Evolutionary conservation across 2,329 filamentous ascomycete species (phyloP).

Genomic region (Talaromyces sp.): DNA sequence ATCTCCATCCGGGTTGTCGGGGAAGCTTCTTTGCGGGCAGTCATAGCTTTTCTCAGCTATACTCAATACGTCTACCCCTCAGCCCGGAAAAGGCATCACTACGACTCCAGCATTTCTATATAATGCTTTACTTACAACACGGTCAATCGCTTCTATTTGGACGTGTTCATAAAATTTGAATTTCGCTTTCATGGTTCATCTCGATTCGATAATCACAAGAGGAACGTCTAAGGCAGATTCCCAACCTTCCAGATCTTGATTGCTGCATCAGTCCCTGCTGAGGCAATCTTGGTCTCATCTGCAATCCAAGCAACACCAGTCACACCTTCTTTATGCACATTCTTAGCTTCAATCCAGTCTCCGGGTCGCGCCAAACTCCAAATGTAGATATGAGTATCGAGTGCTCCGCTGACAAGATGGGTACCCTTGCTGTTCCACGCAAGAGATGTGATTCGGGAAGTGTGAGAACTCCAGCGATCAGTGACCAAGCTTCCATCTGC

Average conservation of each 20-base stretch:
- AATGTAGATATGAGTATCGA: conserved; percentile 90
- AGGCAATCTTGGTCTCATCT: conserved; percentile 66
- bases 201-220: not conserved
- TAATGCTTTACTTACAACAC: not conserved
- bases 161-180: too few species aligned
- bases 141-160: not conserved
- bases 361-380: conserved; percentile 86
- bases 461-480: conserved; percentile 74
- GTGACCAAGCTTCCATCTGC: conserved; percentile 70
- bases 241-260: conserved; percentile 83
- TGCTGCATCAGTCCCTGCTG: conserved; percentile 80
- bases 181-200: not conserved
- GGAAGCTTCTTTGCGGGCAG: not conserved
- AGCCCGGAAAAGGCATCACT: too few species aligned
- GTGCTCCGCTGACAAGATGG: conserved; percentile 76
- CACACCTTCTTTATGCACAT: conserved; percentile 95
- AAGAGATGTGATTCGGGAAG: conserved; percentile 64
- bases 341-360: conserved; percentile 76
- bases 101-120: too few species aligned
- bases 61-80: not conserved
- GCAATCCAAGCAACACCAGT: conserved; percentile 80
- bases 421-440: conserved; percentile 77
- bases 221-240: conserved; percentile 43
- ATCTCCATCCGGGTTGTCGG: not conserved
- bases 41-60: conserved; percentile 2